Evolutionary conservation across 495 filamentous ascomycete species (phyloP).

Genomic region (Penicillium atrosanguineum): DNA sequence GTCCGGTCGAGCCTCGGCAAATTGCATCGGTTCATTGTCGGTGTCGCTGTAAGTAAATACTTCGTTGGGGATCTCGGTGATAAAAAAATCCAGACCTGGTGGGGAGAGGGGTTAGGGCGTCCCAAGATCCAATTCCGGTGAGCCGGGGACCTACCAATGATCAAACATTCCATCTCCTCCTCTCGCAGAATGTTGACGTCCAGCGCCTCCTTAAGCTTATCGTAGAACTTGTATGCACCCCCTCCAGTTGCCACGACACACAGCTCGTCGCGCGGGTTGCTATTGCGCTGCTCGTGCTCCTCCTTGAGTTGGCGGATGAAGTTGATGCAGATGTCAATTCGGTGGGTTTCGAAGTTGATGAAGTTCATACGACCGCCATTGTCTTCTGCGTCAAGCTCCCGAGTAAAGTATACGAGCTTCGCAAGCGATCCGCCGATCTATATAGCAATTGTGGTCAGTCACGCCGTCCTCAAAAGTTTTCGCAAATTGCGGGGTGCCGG

Average conservation of each 20-base stretch:
- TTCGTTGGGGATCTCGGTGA: constrained; percentile 92
- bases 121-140: background rate
- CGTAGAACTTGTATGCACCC: constrained; percentile 93
- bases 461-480: constrained; percentile 2
- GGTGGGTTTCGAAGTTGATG: constrained; percentile 90
- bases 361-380: constrained; percentile 92
- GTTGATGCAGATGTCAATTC: constrained; percentile 84
- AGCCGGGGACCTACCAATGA: constrained; percentile 61
- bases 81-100: constrained; percentile 93
- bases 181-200: constrained; percentile 85
- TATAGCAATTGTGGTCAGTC: constrained; percentile 21
- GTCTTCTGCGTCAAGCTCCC: constrained; percentile 73
- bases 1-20: constrained; percentile 65
- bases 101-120: background rate
- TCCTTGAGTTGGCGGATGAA: constrained; percentile 81
- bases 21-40: constrained; percentile 81
- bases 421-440: constrained; percentile 94
- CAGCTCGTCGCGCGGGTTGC: constrained; percentile 59
- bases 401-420: constrained; percentile 96
- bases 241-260: constrained; percentile 94
- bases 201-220: constrained; percentile 75
- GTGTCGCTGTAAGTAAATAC: constrained; percentile 94
- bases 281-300: constrained; percentile 73
- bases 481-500: constrained; percentile 33
- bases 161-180: constrained; percentile 98